Percentiles rank a stretch among this genome's conserved stretches.
Evolutionary conservation across 2,329 filamentous ascomycete species (phyloP).

Genomic region (Cladophialophora exuberans): DNA sequence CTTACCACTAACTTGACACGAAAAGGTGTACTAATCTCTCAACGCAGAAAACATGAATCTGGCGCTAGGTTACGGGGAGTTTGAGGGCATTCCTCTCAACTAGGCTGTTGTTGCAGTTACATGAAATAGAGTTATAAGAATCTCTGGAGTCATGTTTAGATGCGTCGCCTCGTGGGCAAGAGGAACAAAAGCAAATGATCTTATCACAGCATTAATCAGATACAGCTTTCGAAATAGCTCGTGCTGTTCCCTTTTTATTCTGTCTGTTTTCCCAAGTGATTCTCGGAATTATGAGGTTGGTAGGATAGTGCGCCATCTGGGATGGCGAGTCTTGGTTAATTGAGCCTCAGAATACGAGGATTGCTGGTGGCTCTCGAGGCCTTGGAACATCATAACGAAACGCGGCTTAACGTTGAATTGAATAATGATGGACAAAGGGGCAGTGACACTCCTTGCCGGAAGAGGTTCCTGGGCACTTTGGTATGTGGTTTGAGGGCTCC

Average conservation of each 20-base stretch:
- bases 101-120: constrained; percentile 9
- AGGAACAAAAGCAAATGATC: background rate
- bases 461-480: too few relatives aligned
- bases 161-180: background rate
- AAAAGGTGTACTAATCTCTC: constrained; percentile 6
- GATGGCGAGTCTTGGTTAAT: too few relatives aligned
- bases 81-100: constrained; percentile 76
- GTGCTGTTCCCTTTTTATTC: background rate
- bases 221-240: too few relatives aligned
- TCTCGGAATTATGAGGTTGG: background rate
- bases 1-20: background rate
- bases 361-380: too few relatives aligned
- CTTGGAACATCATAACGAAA: too few relatives aligned
- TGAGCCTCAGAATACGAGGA: too few relatives aligned
- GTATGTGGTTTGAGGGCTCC: too few relatives aligned
- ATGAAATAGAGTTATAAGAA: background rate
- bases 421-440: too few relatives aligned
- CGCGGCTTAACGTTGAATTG: too few relatives aligned
- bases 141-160: background rate
- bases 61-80: constrained; percentile 84
- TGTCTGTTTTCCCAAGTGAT: background rate
- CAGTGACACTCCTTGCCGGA: too few relatives aligned
- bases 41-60: constrained; percentile 85
- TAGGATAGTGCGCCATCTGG: too few relatives aligned
- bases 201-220: background rate